Conservation (phyloP, 352 stramenopile species). For the Phytophthora fragariaefolia region DNA sequence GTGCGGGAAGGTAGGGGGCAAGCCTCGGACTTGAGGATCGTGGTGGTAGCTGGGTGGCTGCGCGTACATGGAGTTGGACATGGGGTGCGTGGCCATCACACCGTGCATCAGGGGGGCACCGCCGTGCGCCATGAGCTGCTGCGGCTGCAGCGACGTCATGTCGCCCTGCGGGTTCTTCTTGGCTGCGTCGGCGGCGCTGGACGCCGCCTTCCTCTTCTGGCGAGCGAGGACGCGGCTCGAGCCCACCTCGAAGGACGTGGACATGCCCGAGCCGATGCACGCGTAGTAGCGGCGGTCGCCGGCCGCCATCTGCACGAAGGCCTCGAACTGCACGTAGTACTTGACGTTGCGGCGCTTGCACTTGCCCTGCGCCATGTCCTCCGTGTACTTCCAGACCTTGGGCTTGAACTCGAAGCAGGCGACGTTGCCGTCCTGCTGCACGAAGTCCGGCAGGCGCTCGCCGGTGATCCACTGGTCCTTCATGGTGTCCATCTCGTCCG, state of each 20-base stretch:
- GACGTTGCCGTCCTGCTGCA: conserved; percentile 74
- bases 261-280: conserved; percentile 89
- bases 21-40: conserved; percentile 41
- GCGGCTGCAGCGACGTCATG: conserved; percentile 35
- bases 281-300: conserved; percentile 83
- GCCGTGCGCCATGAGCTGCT: conserved; percentile 43
- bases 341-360: conserved; percentile 90
- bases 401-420: conserved; percentile 90
- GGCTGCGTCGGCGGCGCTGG: conserved; percentile 29
- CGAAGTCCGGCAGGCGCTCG: conserved; percentile 84
- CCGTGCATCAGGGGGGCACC: conserved; percentile 39
- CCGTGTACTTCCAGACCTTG: conserved; percentile 91
- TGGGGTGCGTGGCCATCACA: conserved; percentile 40
- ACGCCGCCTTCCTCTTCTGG: conserved; percentile 85
- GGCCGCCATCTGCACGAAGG: conserved; percentile 77
- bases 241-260: conserved; percentile 85
- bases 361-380: conserved; percentile 90
- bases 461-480: conserved; percentile 89
- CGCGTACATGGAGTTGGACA: conserved; percentile 38
- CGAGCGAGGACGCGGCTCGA: conserved; percentile 83
- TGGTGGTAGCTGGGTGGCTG: conserved; percentile 29
- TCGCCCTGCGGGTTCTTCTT: conserved; percentile 39
- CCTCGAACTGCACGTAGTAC: conserved; percentile 91
- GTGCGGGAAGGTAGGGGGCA: conserved; percentile 60
- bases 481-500: conserved; percentile 82